These are phyloP conservation scores for Aspergillus aculeatus DNA, from an alignment of 2,329 filamentous ascomycete genomes.

Conservation along the genomic window DNA sequence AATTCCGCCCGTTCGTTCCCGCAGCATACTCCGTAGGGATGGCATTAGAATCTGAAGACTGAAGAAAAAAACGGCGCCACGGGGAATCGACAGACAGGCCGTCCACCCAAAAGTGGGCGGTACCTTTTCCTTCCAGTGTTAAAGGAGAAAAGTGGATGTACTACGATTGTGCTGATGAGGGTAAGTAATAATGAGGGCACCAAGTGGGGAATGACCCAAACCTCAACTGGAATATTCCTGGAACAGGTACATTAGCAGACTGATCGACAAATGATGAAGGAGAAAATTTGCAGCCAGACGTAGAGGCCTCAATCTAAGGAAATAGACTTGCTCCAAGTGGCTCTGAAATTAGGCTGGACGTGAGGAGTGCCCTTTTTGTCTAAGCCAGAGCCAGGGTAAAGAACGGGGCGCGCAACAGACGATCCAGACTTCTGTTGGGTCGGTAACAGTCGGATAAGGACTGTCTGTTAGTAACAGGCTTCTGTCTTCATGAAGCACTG, in stretches of 20 bases:
- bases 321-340: slow-evolving; percentile 11
- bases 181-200: slow-evolving; percentile 11
- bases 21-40: not conserved
- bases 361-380: slow-evolving; percentile 11
- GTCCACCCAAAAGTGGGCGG: slow-evolving; percentile 3
- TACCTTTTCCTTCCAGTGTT: slow-evolving; percentile 3
- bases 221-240: slow-evolving; percentile 16
- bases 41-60: not conserved
- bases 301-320: slow-evolving; percentile 7
- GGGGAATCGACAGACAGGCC: not conserved
- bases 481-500: not conserved
- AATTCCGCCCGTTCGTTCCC: not conserved
- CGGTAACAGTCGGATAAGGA: not conserved
- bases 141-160: not conserved
- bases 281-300: slow-evolving; percentile 7
- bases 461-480: not conserved
- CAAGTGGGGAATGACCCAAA: slow-evolving; percentile 20
- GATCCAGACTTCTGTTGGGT: slow-evolving; percentile 1
- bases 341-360: slow-evolving; percentile 14
- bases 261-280: slow-evolving; percentile 20
- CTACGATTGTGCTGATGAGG: not conserved
- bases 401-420: slow-evolving; percentile 1
- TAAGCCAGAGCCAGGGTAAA: slow-evolving; percentile 7
- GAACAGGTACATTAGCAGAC: slow-evolving; percentile 15
- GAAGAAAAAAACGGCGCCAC: not conserved